phyloP scores from a whole-genome alignment of 108 stramenopile species.

The Skeletonema tropicum region DNA sequence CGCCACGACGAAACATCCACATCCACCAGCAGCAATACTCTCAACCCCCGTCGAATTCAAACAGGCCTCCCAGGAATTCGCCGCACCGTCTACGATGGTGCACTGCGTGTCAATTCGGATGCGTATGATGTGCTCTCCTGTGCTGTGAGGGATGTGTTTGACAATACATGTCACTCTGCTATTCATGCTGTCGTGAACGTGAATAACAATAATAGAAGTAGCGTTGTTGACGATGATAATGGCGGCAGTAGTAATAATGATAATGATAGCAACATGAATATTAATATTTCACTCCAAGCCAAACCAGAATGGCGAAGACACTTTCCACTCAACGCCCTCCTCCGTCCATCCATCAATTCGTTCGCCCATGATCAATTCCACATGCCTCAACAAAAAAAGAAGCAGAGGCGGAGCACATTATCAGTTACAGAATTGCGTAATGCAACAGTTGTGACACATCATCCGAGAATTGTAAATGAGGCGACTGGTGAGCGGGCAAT shows the following conservation, averaged over 20 bases:
- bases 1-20: too few relatives aligned
- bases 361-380: not conserved
- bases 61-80: too few relatives aligned
- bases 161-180: too few relatives aligned
- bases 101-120: too few relatives aligned
- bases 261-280: not conserved
- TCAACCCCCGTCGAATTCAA: too few relatives aligned
- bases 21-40: not conserved
- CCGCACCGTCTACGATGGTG: too few relatives aligned
- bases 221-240: too few relatives aligned
- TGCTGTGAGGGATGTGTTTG: too few relatives aligned
- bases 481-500: not conserved
- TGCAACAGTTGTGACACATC: not conserved
- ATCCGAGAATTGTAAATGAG: not conserved
- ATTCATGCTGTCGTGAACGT: too few relatives aligned
- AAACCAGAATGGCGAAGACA: constrained; percentile 24
- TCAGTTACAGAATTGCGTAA: constrained; percentile 20
- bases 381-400: too few relatives aligned
- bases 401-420: not conserved
- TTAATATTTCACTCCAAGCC: not conserved
- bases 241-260: not conserved
- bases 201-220: too few relatives aligned
- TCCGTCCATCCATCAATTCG: constrained; percentile 19
- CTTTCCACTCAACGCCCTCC: constrained; percentile 13
- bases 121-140: too few relatives aligned